Percentiles rank a stretch among this genome's conserved stretches.
phyloP scores from a whole-genome alignment of 1,139 yeast genomes.

The Suhomyces chickasaworum region DNA sequence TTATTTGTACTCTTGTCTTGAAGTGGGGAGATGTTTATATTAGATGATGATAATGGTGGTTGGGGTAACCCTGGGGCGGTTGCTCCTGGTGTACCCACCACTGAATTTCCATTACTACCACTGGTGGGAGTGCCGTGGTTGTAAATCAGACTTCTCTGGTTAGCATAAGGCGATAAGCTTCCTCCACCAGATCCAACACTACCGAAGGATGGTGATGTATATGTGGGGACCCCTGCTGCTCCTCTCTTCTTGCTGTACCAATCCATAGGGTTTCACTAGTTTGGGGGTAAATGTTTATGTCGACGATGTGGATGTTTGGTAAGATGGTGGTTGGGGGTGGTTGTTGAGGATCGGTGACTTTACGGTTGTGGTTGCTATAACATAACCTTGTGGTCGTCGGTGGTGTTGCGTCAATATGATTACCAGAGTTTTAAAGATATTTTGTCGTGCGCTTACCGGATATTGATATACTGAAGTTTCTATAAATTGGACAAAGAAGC shows the following conservation, averaged over 20 bases:
- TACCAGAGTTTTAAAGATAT: background rate
- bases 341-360: background rate
- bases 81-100: conserved; percentile 4
- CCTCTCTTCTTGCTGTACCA: conserved; percentile 15
- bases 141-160: conserved; percentile 13
- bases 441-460: background rate
- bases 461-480: background rate
- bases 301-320: background rate
- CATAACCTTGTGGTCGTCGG: background rate
- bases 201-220: conserved; percentile 11
- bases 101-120: conserved; percentile 3
- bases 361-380: background rate
- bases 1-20: background rate
- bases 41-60: conserved; percentile 5
- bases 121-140: conserved; percentile 5
- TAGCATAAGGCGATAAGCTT: conserved; percentile 12
- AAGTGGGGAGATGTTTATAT: background rate
- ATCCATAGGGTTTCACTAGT: conserved; percentile 12
- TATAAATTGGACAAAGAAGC: background rate
- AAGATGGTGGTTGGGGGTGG: background rate
- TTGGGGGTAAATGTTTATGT: background rate
- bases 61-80: conserved; percentile 1
- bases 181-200: conserved; percentile 10
- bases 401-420: background rate
- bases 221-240: conserved; percentile 10